Base-by-base conservation (phyloP, 495 filamentous ascomycete species). In the Rhypophila decipiens region DNA sequence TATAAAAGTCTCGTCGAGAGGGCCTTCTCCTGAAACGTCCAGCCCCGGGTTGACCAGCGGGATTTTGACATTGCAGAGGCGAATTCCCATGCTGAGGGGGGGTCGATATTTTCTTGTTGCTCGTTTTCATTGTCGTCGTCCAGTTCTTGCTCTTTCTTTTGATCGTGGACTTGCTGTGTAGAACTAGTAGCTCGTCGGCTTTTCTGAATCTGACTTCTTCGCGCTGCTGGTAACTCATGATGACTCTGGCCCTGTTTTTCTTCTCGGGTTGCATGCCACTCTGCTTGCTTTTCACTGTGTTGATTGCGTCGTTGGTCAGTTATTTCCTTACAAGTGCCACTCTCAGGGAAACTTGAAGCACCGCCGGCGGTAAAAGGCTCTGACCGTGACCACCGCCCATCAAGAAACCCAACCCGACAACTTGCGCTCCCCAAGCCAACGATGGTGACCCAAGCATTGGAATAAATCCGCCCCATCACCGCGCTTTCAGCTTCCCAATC, bases 361-460 rank as follows among this genome's bases (percentile, higher is more conserved):
- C n/a, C n/a, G n/a, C n/a, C n/a, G n/a, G n/a, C n/a, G n/a, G n/a
- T n/a, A n/a, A n/a, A 31, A 31, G 13, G 27, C 7, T 31, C 7
- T 7, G 27, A 13, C 27, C 27, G 13, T 7, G 7, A 7, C 13
- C 7, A 7, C 27, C 27, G 7, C 27, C 27, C 27, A 13, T 7
- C 27, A 13, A 31, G 27, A 13, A 39, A 39, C 9, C 36, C 12
- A 15, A 39, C 36, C 36, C 36, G 36, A 15, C 12, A 39, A 17
- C 12, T 39, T 5, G 36, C 36, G 18, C 18, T 39, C 9, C 18
- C 18, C 9, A 39, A 22, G 42, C 39, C 56, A 51, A 31, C 38
- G 17, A 39, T 39, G 4, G 38, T 39, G 7, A 39, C 15, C 9
- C 17, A 20, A n/a, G 42, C 19, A 20, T 44, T 39, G 38, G n/a